A percentile compares a stretch with the other conserved stretches of the same genome.
phyloP scores from a whole-genome alignment of 2,329 filamentous ascomycete genomes.

The Penicillium brevicompactum region DNA sequence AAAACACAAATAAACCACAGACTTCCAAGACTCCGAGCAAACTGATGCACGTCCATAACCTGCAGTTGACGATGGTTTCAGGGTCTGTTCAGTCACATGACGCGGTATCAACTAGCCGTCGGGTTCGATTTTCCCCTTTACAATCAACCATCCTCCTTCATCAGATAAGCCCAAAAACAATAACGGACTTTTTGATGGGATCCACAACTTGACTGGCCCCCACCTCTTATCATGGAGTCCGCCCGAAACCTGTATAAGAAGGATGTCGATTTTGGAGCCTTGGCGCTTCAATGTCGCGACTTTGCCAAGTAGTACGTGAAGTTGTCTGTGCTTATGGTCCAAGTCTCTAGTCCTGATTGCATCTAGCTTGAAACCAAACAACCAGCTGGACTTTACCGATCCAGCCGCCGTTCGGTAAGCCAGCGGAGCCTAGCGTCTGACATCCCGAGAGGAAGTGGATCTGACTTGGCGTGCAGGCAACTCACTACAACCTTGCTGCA shows the following conservation, averaged over 20 bases:
- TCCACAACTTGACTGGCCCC: neutral
- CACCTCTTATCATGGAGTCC: slow-evolving; percentile 30
- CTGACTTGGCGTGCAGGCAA: slow-evolving; percentile 43
- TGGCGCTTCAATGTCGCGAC: slow-evolving; percentile 61
- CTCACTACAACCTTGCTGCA: slow-evolving; percentile 78
- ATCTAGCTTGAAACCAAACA: slow-evolving; percentile 53
- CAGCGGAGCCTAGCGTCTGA: neutral
- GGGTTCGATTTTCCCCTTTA: neutral
- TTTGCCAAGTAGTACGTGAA: slow-evolving; percentile 60
- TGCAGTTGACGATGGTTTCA: neutral
- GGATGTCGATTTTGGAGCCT: slow-evolving; percentile 62
- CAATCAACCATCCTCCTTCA: neutral
- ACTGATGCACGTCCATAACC: too few relatives aligned
- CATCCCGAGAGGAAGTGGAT: slow-evolving; percentile 4
- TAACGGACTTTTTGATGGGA: neutral
- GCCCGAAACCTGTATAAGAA: slow-evolving; percentile 55
- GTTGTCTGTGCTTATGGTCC: neutral
- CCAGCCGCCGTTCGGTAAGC: slow-evolving; percentile 71
- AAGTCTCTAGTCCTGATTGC: slow-evolving; percentile 8
- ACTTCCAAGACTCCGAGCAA: too few relatives aligned
- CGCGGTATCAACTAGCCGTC: neutral
- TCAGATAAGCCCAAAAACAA: neutral
- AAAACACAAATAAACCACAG: too few relatives aligned
- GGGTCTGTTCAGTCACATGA: slow-evolving; percentile 1
- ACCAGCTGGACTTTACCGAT: slow-evolving; percentile 77